These are phyloP conservation scores for Friedmanniomyces endolithicus DNA, from an alignment of 495 filamentous ascomycete genomes.

Conservation along the genomic window DNA sequence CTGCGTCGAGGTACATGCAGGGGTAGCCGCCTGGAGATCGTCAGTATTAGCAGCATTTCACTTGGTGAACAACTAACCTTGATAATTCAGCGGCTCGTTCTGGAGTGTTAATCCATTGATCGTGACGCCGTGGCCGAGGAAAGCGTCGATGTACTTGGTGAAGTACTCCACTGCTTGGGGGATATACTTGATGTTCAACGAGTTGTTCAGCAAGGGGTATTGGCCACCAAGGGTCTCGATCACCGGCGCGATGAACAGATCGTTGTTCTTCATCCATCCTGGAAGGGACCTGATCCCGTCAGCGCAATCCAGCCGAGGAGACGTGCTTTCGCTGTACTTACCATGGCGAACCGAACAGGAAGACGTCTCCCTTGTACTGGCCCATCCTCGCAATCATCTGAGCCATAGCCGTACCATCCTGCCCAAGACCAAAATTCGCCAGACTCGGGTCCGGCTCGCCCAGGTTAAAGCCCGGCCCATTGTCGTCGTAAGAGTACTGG, in stretches of 20 bases:
- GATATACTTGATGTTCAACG: constrained; percentile 36
- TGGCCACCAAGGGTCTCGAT: background rate
- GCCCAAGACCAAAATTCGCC: constrained; percentile 36
- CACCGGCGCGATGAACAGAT: constrained; percentile 25
- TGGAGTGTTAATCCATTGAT: constrained; percentile 46
- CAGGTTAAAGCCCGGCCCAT: constrained; percentile 16
- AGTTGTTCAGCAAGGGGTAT: constrained; percentile 8
- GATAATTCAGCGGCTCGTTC: constrained; percentile 46
- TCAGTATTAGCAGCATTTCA: background rate
- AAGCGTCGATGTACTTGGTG: constrained; percentile 45
- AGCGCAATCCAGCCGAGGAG: too few species aligned
- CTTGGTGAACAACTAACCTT: constrained; percentile 8
- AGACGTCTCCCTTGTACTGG: constrained; percentile 24
- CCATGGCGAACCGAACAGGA: constrained; percentile 43
- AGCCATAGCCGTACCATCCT: constrained; percentile 42
- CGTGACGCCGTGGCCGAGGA: constrained; percentile 30
- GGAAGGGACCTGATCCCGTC: too few species aligned
- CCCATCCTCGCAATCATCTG: constrained; percentile 35
- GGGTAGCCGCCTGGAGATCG: constrained; percentile 32
- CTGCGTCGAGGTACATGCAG: constrained; percentile 40
- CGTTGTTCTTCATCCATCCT: constrained; percentile 51
- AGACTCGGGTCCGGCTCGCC: constrained; percentile 32
- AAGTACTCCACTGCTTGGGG: constrained; percentile 42
- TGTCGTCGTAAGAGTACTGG: constrained; percentile 44
- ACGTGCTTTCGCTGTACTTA: too few species aligned